Percentiles rank a stretch among this genome's conserved stretches.
These are phyloP conservation scores for Xylariales sp. DNA, from an alignment of 2,329 filamentous ascomycete species.

Conservation along the genomic window DNA sequence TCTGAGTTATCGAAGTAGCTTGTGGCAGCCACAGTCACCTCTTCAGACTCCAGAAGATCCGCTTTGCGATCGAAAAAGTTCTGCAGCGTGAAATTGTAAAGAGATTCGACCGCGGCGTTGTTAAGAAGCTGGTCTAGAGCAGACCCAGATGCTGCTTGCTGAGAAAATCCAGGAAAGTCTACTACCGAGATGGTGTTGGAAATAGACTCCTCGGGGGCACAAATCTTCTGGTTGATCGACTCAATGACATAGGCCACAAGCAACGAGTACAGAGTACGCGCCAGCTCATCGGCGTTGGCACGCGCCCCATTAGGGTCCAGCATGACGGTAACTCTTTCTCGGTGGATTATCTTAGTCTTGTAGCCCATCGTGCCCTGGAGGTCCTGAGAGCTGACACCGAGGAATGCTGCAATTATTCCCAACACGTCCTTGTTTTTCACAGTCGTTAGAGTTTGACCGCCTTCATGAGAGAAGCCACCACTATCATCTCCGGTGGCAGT, in stretches of 20 bases:
- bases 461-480: conserved; percentile 93
- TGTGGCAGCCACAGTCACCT: conserved; percentile 83
- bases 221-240: conserved; percentile 83
- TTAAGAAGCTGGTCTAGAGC: conserved; percentile 88
- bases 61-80: conserved; percentile 95
- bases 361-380: conserved; percentile 88
- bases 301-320: conserved; percentile 87
- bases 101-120: conserved; percentile 86
- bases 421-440: conserved; percentile 94
- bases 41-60: conserved; percentile 89
- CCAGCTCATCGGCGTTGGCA: conserved; percentile 89
- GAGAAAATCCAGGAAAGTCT: conserved; percentile 93
- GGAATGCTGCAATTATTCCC: conserved; percentile 83
- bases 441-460: conserved; percentile 76
- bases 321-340: conserved; percentile 98
- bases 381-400: conserved; percentile 76
- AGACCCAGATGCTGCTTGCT: conserved; percentile 77
- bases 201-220: conserved; percentile 80
- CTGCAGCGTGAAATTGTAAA: conserved; percentile 91
- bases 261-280: conserved; percentile 87
- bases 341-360: conserved; percentile 94
- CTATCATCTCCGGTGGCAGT: conserved; percentile 81
- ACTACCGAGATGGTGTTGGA: conserved; percentile 92
- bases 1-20: conserved; percentile 99
- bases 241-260: conserved; percentile 94